Percentiles rank a stretch among this genome's conserved stretches.
Evolutionary conservation across 192 early-diverging fungal genomes (phyloP).

Genomic region (Coemansia biformis): DNA sequence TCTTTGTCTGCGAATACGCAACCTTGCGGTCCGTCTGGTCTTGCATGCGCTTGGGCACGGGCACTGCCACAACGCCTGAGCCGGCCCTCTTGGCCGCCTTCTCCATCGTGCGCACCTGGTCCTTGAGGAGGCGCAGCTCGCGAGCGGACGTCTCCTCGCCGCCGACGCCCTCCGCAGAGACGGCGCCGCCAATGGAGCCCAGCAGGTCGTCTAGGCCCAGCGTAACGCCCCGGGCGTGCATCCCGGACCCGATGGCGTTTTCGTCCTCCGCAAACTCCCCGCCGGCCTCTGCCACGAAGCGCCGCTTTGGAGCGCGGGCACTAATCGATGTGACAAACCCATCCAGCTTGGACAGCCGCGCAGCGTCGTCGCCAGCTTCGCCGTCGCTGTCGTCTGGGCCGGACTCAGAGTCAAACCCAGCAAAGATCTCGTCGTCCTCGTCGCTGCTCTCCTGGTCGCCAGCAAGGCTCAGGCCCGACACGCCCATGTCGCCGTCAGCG

Average conservation of each 20-base stretch:
- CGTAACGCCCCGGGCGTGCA: conserved; percentile 54
- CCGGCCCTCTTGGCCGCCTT: conserved; percentile 27
- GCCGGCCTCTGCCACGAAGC: conserved; percentile 38
- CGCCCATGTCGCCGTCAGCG: background rate
- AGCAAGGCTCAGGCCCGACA: background rate
- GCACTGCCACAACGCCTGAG: conserved; percentile 59
- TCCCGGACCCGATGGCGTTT: conserved; percentile 34
- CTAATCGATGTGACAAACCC: conserved; percentile 62
- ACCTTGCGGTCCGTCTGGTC: conserved; percentile 80
- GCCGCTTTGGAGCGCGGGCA: conserved; percentile 58
- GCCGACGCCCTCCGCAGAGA: conserved; percentile 33
- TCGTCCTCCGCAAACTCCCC: conserved; percentile 29
- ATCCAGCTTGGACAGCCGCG: conserved; percentile 51
- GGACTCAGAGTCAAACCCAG: conserved; percentile 16
- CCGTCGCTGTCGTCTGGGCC: conserved; percentile 42
- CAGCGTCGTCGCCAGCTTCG: conserved; percentile 35
- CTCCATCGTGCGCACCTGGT: conserved; percentile 32
- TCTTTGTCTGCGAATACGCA: conserved; percentile 78
- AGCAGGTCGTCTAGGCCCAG: conserved; percentile 74
- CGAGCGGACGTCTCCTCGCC: conserved; percentile 36
- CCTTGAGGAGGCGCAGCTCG: conserved; percentile 28
- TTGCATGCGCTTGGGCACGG: conserved; percentile 75
- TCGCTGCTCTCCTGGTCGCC: conserved; percentile 5
- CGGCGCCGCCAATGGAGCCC: conserved; percentile 57
- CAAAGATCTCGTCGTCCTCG: conserved; percentile 29